Evolutionary conservation across 2,329 filamentous ascomycete species (phyloP).

Genomic region (Fusarium decemcellulare): DNA sequence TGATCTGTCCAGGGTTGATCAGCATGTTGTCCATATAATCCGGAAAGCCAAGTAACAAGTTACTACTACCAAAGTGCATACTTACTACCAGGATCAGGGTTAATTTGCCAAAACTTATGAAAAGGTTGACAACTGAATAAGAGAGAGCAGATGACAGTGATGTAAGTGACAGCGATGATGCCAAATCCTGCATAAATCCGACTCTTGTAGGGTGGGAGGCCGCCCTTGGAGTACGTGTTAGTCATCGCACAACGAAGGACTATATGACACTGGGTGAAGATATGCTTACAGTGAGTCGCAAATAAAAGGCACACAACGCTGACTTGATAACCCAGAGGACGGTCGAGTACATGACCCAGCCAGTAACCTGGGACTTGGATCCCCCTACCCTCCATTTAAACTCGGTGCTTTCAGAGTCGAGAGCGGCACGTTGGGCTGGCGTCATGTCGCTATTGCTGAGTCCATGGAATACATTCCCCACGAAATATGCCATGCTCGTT

Average conservation of each 20-base stretch:
- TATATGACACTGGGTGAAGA: no score
- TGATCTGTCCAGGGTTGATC: no score
- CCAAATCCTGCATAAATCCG: conserved; percentile 66
- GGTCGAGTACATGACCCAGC: conserved; percentile 68
- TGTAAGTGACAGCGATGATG: conserved; percentile 63
- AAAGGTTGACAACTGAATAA: conserved; percentile 68
- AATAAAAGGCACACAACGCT: conserved; percentile 70
- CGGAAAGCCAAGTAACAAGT: no score
- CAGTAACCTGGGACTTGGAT: conserved; percentile 69
- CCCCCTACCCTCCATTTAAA: conserved; percentile 62
- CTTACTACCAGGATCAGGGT: conserved; percentile 64
- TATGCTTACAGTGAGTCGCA: conserved; percentile 58
- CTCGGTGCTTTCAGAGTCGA: conserved; percentile 61
- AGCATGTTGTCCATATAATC: no score
- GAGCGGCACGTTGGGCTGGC: conserved; percentile 59
- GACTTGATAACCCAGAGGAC: conserved; percentile 70
- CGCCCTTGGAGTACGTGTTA: conserved; percentile 38
- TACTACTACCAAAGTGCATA: no score
- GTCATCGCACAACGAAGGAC: no score
- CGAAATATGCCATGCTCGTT: conserved; percentile 64
- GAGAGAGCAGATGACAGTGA: conserved; percentile 64
- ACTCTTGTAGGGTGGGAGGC: conserved; percentile 56
- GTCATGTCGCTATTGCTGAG: conserved; percentile 72
- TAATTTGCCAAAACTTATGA: conserved; percentile 70
- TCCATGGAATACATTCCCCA: conserved; percentile 63